These are phyloP conservation scores for Boletus pseudo-olivaceus DNA, from an alignment of 768 basidiomycete genomes.

Conservation along the genomic window DNA sequence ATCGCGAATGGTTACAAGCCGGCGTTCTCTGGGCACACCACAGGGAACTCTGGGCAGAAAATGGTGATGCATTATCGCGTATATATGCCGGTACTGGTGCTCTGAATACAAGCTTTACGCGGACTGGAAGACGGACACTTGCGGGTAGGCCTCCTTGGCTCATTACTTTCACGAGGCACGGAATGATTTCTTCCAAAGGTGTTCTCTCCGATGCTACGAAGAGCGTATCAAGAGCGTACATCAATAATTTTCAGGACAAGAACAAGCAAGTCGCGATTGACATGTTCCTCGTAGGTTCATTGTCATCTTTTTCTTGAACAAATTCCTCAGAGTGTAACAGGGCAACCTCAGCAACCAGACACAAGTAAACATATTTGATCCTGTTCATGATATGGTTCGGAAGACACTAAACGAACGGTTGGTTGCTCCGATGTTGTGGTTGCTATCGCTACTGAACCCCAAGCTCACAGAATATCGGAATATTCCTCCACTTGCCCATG, in stretches of 20 bases:
- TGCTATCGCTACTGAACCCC: background rate
- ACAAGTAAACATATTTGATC: conserved; percentile 90
- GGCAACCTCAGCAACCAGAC: conserved; percentile 88
- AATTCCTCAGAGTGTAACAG: conserved; percentile 39
- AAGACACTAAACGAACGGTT: conserved; percentile 68
- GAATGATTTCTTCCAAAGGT: conserved; percentile 41
- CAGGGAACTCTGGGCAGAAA: conserved; percentile 95
- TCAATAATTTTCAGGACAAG: conserved; percentile 97
- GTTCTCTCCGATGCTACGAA: conserved; percentile 96
- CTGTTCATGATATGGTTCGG: conserved; percentile 85
- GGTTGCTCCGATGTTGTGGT: conserved; percentile 6
- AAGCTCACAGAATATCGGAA: conserved; percentile 57
- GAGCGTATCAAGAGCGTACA: conserved; percentile 92
- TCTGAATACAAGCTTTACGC: conserved; percentile 92
- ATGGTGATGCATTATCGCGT: conserved; percentile 86
- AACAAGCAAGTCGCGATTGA: conserved; percentile 93
- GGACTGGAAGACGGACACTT: conserved; percentile 90
- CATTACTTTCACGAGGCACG: background rate
- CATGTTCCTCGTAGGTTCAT: conserved; percentile 76
- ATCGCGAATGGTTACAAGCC: conserved; percentile 70
- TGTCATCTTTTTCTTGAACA: background rate
- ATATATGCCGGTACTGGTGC: conserved; percentile 95
- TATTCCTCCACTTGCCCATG: conserved; percentile 78
- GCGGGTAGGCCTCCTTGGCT: conserved; percentile 50
- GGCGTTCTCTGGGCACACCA: conserved; percentile 79